Evolutionary conservation across 106 monocot genomes (phyloP).

Genomic region (Dendrobium chrysotoxum): DNA sequence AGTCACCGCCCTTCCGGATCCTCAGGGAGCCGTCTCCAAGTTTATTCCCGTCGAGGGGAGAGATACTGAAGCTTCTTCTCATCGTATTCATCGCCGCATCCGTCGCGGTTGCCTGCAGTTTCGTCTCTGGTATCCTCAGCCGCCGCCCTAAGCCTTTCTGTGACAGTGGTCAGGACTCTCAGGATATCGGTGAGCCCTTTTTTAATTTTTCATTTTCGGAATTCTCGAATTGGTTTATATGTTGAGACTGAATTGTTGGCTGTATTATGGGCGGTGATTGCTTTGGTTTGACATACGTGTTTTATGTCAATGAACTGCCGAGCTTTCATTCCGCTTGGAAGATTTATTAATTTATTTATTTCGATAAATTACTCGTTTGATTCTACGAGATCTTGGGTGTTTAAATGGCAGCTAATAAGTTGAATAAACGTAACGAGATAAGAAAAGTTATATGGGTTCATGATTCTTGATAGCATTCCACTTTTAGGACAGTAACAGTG

Average conservation of each 20-base stretch:
- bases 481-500: background rate
- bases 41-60: slow-evolving; percentile 62
- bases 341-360: background rate
- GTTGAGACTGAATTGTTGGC: background rate
- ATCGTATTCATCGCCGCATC: slow-evolving; percentile 67
- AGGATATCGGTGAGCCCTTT: slow-evolving; percentile 1
- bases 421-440: background rate
- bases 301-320: background rate
- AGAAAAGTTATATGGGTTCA: background rate
- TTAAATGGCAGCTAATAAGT: background rate
- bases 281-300: background rate
- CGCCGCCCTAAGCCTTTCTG: slow-evolving; percentile 68
- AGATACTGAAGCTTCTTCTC: slow-evolving; percentile 44
- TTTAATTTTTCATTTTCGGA: background rate
- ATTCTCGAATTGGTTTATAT: background rate
- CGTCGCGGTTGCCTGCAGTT: slow-evolving; percentile 54
- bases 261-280: background rate
- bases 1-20: background rate
- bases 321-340: background rate
- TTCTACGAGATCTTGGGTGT: background rate
- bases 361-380: background rate
- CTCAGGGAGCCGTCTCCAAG: background rate
- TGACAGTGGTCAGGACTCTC: slow-evolving; percentile 25
- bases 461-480: background rate
- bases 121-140: slow-evolving; percentile 21